phyloP scores from a whole-genome alignment of 2,329 filamentous ascomycete species.

The Neonectria hederae region DNA sequence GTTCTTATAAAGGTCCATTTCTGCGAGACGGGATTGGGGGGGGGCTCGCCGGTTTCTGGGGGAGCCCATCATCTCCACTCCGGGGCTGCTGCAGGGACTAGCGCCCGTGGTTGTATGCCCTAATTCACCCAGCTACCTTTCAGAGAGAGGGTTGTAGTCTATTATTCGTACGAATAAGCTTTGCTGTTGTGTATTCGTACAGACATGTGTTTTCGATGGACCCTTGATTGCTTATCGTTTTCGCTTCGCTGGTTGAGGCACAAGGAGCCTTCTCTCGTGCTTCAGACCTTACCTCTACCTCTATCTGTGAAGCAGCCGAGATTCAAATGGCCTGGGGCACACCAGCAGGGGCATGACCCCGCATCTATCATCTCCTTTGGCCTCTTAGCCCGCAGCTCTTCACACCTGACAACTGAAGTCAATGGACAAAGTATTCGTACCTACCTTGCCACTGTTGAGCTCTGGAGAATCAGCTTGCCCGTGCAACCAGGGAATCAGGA shows the following conservation, averaged over 20 bases:
- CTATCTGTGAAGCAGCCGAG: constrained; percentile 7
- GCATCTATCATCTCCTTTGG: constrained; percentile 17
- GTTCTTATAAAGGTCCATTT: constrained; percentile 8
- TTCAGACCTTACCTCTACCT: too few relatives aligned
- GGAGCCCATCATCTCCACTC: constrained; percentile 5
- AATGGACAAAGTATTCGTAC: not conserved
- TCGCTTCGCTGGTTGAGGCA: not conserved
- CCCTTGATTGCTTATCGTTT: not conserved
- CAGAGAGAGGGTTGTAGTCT: not conserved
- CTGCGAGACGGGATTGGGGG: constrained; percentile 16
- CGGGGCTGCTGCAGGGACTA: constrained; percentile 12
- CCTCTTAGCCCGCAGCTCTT: constrained; percentile 10
- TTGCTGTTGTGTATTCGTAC: not conserved
- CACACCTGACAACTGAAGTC: not conserved
- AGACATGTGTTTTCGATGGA: not conserved
- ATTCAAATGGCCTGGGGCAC: constrained; percentile 9
- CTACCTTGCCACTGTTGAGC: not conserved
- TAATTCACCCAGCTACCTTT: too few relatives aligned
- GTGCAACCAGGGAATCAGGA: not conserved
- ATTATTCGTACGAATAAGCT: not conserved
- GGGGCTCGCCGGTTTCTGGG: not conserved
- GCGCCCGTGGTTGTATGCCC: constrained; percentile 2
- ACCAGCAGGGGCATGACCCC: constrained; percentile 14
- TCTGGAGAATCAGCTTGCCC: not conserved
- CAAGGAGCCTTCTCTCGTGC: not conserved